Conservation (phyloP, 2,329 filamentous ascomycete species). For the Claviceps monticola region DNA sequence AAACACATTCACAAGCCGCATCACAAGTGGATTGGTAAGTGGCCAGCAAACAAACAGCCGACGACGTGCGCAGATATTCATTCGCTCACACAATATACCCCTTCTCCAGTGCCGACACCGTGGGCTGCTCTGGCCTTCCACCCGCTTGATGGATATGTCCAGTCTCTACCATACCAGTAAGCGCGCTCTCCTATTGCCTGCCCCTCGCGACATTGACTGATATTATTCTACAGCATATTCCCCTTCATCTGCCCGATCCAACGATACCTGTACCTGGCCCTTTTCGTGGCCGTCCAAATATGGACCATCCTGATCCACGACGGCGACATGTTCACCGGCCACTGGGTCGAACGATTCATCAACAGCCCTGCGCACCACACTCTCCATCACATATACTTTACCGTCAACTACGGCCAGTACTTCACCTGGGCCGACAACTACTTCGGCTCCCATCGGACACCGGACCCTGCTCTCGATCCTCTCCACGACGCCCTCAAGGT, state of each 20-base stretch:
- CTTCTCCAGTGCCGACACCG: slow-evolving; percentile 62
- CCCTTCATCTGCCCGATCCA: slow-evolving; percentile 87
- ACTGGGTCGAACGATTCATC: slow-evolving; percentile 49
- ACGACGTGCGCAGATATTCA: no score
- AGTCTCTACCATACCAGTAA: slow-evolving; percentile 74
- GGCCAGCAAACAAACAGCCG: background rate
- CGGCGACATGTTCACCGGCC: slow-evolving; percentile 85
- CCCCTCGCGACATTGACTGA: background rate
- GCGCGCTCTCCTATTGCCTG: background rate
- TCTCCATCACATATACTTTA: slow-evolving; percentile 49
- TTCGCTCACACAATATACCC: no score
- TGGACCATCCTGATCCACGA: slow-evolving; percentile 97
- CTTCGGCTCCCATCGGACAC: slow-evolving; percentile 24
- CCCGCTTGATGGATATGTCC: slow-evolving; percentile 78
- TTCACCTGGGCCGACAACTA: slow-evolving; percentile 19
- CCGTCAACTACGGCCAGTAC: slow-evolving; percentile 81
- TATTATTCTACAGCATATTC: slow-evolving; percentile 38
- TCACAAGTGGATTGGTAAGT: slow-evolving; percentile 76
- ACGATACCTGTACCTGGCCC: slow-evolving; percentile 72
- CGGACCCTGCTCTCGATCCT: slow-evolving; percentile 28
- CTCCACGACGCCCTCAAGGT: slow-evolving; percentile 29
- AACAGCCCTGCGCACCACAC: slow-evolving; percentile 89
- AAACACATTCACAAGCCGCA: slow-evolving; percentile 90
- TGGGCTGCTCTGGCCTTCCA: slow-evolving; percentile 92
- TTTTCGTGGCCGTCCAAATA: slow-evolving; percentile 89